A percentile compares a stretch with the other conserved stretches of the same genome.
These are phyloP conservation scores for Penicillium sp. DNA, from an alignment of 2,329 filamentous ascomycete species.

Conservation along the genomic window DNA sequence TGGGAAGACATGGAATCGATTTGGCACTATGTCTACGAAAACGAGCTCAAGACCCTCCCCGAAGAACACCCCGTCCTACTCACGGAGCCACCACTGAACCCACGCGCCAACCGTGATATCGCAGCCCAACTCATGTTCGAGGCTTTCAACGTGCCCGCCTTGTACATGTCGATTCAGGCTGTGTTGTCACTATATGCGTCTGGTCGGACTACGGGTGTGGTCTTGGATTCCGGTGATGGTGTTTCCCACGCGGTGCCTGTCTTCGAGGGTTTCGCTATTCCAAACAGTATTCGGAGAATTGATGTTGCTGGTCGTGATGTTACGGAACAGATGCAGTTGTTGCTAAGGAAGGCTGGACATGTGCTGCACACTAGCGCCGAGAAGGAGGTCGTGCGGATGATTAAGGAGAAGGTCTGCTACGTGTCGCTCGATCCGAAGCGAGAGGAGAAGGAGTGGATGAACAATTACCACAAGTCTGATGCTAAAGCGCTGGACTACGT, in stretches of 20 bases:
- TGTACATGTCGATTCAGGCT: constrained; percentile 96
- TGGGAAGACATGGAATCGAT: constrained; percentile 99
- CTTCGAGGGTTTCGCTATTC: constrained; percentile 96
- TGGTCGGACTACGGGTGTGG: constrained; percentile 91
- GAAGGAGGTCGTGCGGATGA: constrained; percentile 96
- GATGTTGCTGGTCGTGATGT: constrained; percentile 95
- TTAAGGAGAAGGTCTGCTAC: constrained; percentile 94
- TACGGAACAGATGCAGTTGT: constrained; percentile 87
- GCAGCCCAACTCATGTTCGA: constrained; percentile 98
- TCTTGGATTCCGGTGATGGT: constrained; percentile 91
- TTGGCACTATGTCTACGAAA: constrained; percentile 96
- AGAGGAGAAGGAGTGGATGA: constrained; percentile 94
- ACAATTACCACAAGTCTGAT: constrained; percentile 67
- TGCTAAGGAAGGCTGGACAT: constrained; percentile 88
- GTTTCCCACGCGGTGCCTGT: constrained; percentile 97
- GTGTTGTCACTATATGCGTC: constrained; percentile 95
- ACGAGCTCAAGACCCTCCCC: constrained; percentile 92
- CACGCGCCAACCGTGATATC: constrained; percentile 89
- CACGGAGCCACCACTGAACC: constrained; percentile 94
- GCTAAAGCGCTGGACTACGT: constrained; percentile 82
- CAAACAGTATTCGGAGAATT: constrained; percentile 90
- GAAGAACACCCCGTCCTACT: constrained; percentile 98
- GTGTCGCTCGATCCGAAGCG: constrained; percentile 85
- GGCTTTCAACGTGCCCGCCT: constrained; percentile 94
- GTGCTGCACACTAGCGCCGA: constrained; percentile 97